Evolutionary conservation across 441 rosid genomes (phyloP).

Genomic region (Iberis amara): DNA sequence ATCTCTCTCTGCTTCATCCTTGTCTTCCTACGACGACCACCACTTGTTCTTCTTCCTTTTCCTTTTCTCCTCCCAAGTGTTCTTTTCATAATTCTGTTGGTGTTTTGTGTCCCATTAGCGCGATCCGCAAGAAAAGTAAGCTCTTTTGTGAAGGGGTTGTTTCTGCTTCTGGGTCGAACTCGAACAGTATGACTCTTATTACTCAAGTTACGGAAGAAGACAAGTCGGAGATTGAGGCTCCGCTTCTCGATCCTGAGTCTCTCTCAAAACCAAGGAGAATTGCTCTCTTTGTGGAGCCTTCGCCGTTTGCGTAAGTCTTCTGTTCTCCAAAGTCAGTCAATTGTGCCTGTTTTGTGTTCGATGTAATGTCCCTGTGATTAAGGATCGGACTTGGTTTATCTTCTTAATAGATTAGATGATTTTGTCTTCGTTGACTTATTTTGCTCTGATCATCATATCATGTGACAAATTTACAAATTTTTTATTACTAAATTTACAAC

Average conservation of each 20-base stretch:
- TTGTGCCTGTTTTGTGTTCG: conserved; percentile 24
- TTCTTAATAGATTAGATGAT: not conserved
- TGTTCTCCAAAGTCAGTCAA: not conserved
- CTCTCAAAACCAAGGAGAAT: conserved; percentile 67
- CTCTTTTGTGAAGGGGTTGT: conserved; percentile 16
- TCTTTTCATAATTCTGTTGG: conserved; percentile 13
- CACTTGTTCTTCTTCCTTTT: conserved; percentile 15
- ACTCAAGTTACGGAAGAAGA: conserved; percentile 44
- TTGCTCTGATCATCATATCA: not conserved
- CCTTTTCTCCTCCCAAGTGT: conserved; percentile 24
- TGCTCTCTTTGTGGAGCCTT: conserved; percentile 95
- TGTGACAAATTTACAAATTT: no score
- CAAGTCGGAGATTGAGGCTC: conserved; percentile 37
- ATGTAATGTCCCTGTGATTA: conserved; percentile 20
- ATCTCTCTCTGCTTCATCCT: conserved; percentile 31
- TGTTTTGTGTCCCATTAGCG: conserved; percentile 36
- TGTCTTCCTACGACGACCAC: no score
- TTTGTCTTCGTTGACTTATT: conserved; percentile 13
- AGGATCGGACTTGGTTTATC: not conserved
- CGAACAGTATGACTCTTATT: conserved; percentile 44
- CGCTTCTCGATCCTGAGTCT: conserved; percentile 45
- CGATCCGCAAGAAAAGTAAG: conserved; percentile 21
- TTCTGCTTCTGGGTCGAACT: conserved; percentile 27
- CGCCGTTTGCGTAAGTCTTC: conserved; percentile 82
- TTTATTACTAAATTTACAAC: no score